Evolutionary conservation across 495 filamentous ascomycete species (phyloP).

Genomic region (Trypethelium eluteriae): DNA sequence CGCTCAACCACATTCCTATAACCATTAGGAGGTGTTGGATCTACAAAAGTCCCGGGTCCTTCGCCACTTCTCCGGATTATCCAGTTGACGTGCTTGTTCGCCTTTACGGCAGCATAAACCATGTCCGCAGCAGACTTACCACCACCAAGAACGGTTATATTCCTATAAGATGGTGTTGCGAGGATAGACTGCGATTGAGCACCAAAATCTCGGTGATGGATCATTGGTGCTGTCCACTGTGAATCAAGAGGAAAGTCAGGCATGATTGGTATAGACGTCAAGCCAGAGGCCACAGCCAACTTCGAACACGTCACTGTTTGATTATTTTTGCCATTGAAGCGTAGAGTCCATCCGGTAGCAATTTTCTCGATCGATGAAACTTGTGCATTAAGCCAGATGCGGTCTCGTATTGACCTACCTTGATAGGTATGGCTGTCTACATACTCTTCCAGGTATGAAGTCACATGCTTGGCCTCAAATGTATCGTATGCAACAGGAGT

Average conservation of each 20-base stretch:
- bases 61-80: constrained; percentile 36
- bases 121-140: constrained; percentile 43
- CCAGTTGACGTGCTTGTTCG: constrained; percentile 37
- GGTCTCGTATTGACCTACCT: constrained; percentile 7
- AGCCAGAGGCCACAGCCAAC: constrained; percentile 39
- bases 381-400: constrained; percentile 3
- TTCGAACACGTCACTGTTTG: constrained; percentile 22
- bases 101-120: constrained; percentile 33
- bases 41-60: constrained; percentile 30
- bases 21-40: constrained; percentile 24
- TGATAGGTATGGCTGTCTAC: constrained; percentile 23
- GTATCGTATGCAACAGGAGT: constrained; percentile 28
- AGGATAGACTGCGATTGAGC: constrained; percentile 24
- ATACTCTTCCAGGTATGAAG: constrained; percentile 40
- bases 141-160: constrained; percentile 37
- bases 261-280: constrained; percentile 36
- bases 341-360: not conserved
- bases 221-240: constrained; percentile 32
- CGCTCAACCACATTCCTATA: constrained; percentile 30
- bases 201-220: constrained; percentile 40
- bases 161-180: constrained; percentile 22
- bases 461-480: constrained; percentile 37
- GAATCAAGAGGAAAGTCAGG: constrained; percentile 20
- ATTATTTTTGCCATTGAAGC: not conserved
- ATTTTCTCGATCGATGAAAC: not conserved